These are phyloP conservation scores for Arachis monticola DNA, from an alignment of 331 rosid genomes.

Conservation along the genomic window DNA sequence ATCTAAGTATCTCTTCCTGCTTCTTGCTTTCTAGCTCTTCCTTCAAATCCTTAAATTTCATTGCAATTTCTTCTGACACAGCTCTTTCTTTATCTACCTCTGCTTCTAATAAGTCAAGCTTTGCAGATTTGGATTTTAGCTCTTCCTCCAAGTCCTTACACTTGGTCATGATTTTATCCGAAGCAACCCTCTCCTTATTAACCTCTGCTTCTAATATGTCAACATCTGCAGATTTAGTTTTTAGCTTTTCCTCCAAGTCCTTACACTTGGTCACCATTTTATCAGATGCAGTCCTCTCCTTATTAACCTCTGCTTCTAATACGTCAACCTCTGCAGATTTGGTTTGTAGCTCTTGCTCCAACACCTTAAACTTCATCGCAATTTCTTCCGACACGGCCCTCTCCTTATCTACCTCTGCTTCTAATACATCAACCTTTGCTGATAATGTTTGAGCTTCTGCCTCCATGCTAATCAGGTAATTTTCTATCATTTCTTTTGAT, in stretches of 20 bases:
- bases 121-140: slow-evolving; percentile 37
- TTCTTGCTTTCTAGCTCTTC: slow-evolving; percentile 45
- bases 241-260: slow-evolving; percentile 54
- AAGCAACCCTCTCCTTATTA: slow-evolving; percentile 55
- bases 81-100: slow-evolving; percentile 61
- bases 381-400: slow-evolving; percentile 55
- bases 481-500: slow-evolving; percentile 57
- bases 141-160: slow-evolving; percentile 50
- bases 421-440: slow-evolving; percentile 55
- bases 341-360: slow-evolving; percentile 67
- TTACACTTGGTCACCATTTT: slow-evolving; percentile 55
- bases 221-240: slow-evolving; percentile 32
- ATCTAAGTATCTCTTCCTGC: slow-evolving; percentile 58
- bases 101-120: slow-evolving; percentile 50
- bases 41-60: slow-evolving; percentile 44
- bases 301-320: slow-evolving; percentile 59
- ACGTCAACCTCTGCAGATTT: slow-evolving; percentile 39
- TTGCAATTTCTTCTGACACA: slow-evolving; percentile 49
- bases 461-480: slow-evolving; percentile 60
- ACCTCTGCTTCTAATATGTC: slow-evolving; percentile 57
- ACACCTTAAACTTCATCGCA: slow-evolving; percentile 52
- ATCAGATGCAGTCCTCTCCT: slow-evolving; percentile 53
- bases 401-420: slow-evolving; percentile 64
- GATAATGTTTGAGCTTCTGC: slow-evolving; percentile 63
- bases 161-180: slow-evolving; percentile 50